Base-by-base conservation (phyloP, 108 stramenopile genomes). In the Cyclotella kingstonii region DNA sequence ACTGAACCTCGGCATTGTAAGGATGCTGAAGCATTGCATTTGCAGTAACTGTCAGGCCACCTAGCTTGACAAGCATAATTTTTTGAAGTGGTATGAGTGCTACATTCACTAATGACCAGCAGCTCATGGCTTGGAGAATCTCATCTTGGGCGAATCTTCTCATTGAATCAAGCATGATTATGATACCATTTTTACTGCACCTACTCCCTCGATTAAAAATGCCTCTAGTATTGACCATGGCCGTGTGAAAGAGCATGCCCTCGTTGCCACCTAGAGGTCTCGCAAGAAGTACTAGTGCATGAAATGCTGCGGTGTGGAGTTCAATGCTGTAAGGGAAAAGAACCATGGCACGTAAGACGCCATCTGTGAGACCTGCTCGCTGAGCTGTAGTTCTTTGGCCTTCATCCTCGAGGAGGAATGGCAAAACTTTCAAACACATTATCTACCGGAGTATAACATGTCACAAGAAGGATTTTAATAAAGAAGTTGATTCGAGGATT, bases 71-170 rank as follows among this genome's bases (percentile, higher is more conserved):
- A 9, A 96, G 66, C 43, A 82, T 73, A 3, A 74, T 74, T 70
- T 96, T 96, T 67, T 93, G 93, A 14, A 79, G 60, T 27, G 91
- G 88, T 33, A 85, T 87, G 4, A 96, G 69, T 4, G 95, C 91
- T 60, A 96, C 80, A 63, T 96, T 96, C 31, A 96, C 95, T 64
- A 96, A 55, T 9, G 87, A 83, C 95, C 95, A 96, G 66, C 95
- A 96, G 58, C 90, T 86, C 95, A 94, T 94, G 22, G 95, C 91
- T 62, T 93, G 93, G n/a, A 93, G 83, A 14, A 76, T 52, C 23
- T 76, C 88, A 54, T 91, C 79, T 15, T 77, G 68, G 25, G 68
- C 78, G 68, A 91, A 90, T 7, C 87, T 55, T 41, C 58, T 66
- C 93, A 96, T 94, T 21, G 90, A 86, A 54, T 88, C 89, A 27